Conservation (phyloP, 2,329 filamentous ascomycete genomes). For the Stemphylium lycopersici region DNA sequence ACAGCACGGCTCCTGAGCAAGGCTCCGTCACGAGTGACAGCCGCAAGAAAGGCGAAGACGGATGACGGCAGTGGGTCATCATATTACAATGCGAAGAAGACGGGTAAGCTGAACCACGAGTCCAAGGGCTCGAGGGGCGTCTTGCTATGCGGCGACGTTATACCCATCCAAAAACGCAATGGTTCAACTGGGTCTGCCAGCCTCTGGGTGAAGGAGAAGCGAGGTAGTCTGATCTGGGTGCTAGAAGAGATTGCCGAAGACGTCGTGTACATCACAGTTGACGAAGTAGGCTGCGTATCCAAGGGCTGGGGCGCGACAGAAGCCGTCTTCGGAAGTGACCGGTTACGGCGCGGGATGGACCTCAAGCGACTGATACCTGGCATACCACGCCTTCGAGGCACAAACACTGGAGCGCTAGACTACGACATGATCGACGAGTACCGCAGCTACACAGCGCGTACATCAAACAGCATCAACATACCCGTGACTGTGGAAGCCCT, state of each 20-base stretch:
- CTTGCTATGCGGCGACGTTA: slow-evolving; percentile 93
- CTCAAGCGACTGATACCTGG: slow-evolving; percentile 80
- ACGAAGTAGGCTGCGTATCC: slow-evolving; percentile 76
- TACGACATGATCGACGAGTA: slow-evolving; percentile 74
- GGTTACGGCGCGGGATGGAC: slow-evolving; percentile 71
- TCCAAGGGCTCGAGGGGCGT: slow-evolving; percentile 84
- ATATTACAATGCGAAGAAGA: slow-evolving; percentile 55
- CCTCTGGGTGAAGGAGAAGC: slow-evolving; percentile 98
- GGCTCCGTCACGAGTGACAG: slow-evolving; percentile 66
- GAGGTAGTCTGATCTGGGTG: slow-evolving; percentile 93
- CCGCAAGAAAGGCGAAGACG: slow-evolving; percentile 67
- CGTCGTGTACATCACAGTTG: slow-evolving; percentile 75
- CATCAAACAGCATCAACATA: slow-evolving; percentile 77
- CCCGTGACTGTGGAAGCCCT: slow-evolving; percentile 81
- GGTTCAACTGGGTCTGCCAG: slow-evolving; percentile 90
- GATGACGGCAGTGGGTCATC: slow-evolving; percentile 63
- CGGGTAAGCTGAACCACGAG: slow-evolving; percentile 67
- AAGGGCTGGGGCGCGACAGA: slow-evolving; percentile 76
- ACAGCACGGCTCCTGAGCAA: slow-evolving; percentile 89
- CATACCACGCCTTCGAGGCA: slow-evolving; percentile 77
- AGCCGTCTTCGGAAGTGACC: slow-evolving; percentile 82
- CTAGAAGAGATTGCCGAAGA: slow-evolving; percentile 97
- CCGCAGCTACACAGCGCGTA: slow-evolving; percentile 84
- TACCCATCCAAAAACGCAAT: slow-evolving; percentile 95
- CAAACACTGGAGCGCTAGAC: slow-evolving; percentile 74